Evolutionary conservation across 2,329 filamentous ascomycete species (phyloP), one percentile per base, ranked within the genome.

Genomic region (Cylindrodendrum hubeiense): DNA sequence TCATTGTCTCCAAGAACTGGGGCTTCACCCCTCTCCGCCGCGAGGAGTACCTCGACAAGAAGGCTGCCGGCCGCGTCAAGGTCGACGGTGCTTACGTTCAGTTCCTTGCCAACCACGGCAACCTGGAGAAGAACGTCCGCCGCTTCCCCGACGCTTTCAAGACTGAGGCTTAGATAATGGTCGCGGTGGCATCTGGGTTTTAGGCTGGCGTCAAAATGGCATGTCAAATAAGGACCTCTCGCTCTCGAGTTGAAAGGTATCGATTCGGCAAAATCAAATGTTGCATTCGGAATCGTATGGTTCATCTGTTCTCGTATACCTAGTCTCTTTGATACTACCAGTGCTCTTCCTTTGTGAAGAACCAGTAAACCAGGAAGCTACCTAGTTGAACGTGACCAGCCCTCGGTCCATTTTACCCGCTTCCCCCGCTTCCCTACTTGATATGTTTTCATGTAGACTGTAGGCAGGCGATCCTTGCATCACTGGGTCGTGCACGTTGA

Each of bases 1-100:
- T 99, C 88, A 98, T 99, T 81, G 92, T 98, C 87, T 97, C 93
- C 89, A 99, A 98, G 94, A 99, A 99, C 91, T 99, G 96, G 96
- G 96, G 96, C 78, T 99, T 99, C 93, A 99, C 96, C 71, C 95
- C 95, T 82, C 93, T 99, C 79, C 92, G 94, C 80, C 95, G 96
- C 79, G 96, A 98, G 78, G 96, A 99, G 85, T 99, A 98, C 88
- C 88, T 97, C 82, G 90, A 94, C 85, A 93, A 95, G 88, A 97
- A 97, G 90, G 89, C 94, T 82, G 92, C 91, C 79, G 96, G 96
- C 82, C 91, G 90, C 82, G 91, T 99, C 86, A 93, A 95, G 89
- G 92, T 97, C 78, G 96, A 99, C 79, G 96, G 96, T 91, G 96
- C 96, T 79, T 99, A 99, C 87, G 96, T 99, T 78, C 94, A 99